phyloP scores from a whole-genome alignment of 345 rosid genomes.

The Sisymbrium altissimum region DNA sequence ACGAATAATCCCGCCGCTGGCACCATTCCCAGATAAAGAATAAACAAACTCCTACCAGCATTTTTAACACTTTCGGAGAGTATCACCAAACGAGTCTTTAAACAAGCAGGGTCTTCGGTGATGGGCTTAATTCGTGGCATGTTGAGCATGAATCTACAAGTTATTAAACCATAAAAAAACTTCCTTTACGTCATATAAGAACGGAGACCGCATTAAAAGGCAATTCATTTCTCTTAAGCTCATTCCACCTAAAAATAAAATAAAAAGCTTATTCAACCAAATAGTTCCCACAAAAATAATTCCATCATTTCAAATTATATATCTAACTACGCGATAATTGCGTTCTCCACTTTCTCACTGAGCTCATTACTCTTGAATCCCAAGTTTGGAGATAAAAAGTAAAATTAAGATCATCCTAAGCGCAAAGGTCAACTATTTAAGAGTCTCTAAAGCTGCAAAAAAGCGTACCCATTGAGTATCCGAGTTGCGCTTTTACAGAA shows the following conservation, averaged over 20 bases:
- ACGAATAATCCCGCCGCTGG: not conserved
- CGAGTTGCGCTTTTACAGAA: slow-evolving; percentile 60
- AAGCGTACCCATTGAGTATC: slow-evolving; percentile 65
- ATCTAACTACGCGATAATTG: not conserved
- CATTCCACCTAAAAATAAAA: too few species aligned
- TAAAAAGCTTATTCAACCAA: too few species aligned
- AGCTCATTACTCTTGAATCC: not conserved
- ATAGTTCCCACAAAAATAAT: not conserved
- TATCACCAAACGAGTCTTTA: slow-evolving; percentile 61
- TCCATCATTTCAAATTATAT: not conserved
- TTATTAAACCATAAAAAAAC: not conserved
- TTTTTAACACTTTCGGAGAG: slow-evolving; percentile 62
- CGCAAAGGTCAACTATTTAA: not conserved
- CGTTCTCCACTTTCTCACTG: not conserved
- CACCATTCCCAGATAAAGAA: not conserved
- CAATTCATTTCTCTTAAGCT: not conserved
- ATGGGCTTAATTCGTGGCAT: slow-evolving; percentile 81
- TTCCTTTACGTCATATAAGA: slow-evolving; percentile 11
- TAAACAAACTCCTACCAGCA: slow-evolving; percentile 43
- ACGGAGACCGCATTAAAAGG: not conserved
- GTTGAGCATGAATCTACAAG: slow-evolving; percentile 71
- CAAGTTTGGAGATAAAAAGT: not conserved
- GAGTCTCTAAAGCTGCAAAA: not conserved
- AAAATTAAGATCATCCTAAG: not conserved
- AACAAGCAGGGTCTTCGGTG: slow-evolving; percentile 64